These are phyloP conservation scores for Coemansia aciculifera DNA, from an alignment of 192 early-diverging fungal genomes.

Conservation along the genomic window DNA sequence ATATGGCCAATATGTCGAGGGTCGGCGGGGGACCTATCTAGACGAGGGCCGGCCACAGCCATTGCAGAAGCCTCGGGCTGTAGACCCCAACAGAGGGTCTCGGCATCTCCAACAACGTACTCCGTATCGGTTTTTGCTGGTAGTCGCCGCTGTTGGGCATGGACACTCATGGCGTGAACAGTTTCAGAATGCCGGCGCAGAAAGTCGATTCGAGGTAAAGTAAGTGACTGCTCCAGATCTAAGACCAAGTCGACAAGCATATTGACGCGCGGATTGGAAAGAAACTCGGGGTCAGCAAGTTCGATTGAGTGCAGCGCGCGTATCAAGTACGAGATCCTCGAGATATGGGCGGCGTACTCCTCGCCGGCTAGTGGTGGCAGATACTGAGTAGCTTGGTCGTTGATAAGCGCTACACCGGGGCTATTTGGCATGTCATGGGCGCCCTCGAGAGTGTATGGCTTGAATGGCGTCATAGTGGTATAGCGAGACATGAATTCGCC, in stretches of 20 bases:
- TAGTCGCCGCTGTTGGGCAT: background rate
- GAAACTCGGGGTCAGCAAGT: slow-evolving; percentile 34
- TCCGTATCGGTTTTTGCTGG: slow-evolving; percentile 9
- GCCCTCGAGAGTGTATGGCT: slow-evolving; percentile 24
- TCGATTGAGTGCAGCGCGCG: slow-evolving; percentile 43
- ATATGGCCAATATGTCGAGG: slow-evolving; percentile 24
- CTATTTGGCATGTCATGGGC: slow-evolving; percentile 26
- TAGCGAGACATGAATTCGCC: slow-evolving; percentile 36
- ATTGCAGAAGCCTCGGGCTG: background rate
- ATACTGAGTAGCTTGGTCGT: slow-evolving; percentile 32
- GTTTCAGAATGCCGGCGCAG: slow-evolving; percentile 37
- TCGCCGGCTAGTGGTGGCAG: slow-evolving; percentile 42
- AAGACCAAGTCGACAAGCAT: slow-evolving; percentile 44
- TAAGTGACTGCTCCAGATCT: slow-evolving; percentile 33
- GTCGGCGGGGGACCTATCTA: background rate
- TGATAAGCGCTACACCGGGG: slow-evolving; percentile 15
- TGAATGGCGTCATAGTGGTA: slow-evolving; percentile 23
- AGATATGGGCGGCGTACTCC: slow-evolving; percentile 39
- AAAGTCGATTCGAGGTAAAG: slow-evolving; percentile 44
- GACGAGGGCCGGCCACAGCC: background rate
- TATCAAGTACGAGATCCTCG: slow-evolving; percentile 34
- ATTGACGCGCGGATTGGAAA: slow-evolving; percentile 33
- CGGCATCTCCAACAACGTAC: slow-evolving; percentile 23
- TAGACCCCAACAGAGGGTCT: background rate
- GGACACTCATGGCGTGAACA: slow-evolving; percentile 28